Evolutionary conservation across 1,284 basidiomycete genomes (phyloP).

Genomic region (Schizophyllum commune): DNA sequence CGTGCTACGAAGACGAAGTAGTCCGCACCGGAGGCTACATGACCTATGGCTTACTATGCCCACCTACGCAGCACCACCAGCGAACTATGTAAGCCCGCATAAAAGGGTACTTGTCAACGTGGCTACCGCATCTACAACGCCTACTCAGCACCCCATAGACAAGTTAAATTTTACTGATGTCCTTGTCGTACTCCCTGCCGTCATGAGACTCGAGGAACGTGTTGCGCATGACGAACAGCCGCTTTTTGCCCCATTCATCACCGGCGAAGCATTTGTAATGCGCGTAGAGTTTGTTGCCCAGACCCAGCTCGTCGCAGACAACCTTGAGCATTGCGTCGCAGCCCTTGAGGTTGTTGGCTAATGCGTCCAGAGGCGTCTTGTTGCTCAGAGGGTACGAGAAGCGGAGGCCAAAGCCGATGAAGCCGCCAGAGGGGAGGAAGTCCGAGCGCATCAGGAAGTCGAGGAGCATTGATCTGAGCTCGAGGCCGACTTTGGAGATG

Average conservation of each 20-base stretch:
- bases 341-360: constrained; percentile 17
- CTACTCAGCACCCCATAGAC: too few species aligned
- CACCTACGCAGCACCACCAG: too few species aligned
- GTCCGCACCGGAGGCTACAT: too few species aligned
- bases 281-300: neutral
- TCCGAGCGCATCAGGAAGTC: neutral
- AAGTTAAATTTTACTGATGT: too few species aligned
- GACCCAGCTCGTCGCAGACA: neutral
- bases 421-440: constrained; percentile 21
- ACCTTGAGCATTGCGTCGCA: constrained; percentile 12
- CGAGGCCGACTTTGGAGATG: constrained; percentile 10
- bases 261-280: neutral
- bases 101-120: too few species aligned
- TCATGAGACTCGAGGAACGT: too few species aligned
- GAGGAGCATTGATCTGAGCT: neutral
- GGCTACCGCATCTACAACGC: too few species aligned
- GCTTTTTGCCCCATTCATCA: neutral
- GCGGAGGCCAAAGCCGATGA: constrained; percentile 24
- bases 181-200: too few species aligned
- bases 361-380: neutral
- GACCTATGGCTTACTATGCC: too few species aligned
- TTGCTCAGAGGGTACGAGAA: constrained; percentile 21
- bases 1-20: too few species aligned
- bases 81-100: too few species aligned
- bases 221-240: neutral